Evolutionary conservation across 2,329 filamentous ascomycete genomes (phyloP).

Genomic region (Aspergillus jensenii): DNA sequence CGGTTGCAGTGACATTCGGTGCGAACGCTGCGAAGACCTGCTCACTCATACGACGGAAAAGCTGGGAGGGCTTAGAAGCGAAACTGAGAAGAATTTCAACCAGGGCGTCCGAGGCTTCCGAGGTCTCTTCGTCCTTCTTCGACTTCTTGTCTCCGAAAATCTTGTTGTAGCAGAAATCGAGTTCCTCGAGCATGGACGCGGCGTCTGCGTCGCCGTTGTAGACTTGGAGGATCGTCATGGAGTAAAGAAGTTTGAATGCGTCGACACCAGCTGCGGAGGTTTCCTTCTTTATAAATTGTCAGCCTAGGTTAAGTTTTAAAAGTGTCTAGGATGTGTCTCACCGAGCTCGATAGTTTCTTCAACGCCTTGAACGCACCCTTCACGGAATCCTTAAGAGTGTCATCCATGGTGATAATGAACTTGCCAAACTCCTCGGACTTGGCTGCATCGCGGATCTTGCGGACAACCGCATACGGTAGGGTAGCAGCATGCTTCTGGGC

Average conservation of each 20-base stretch:
- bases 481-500: slow-evolving; percentile 36
- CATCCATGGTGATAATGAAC: slow-evolving; percentile 51
- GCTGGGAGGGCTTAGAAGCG: slow-evolving; percentile 76
- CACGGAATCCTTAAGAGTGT: slow-evolving; percentile 43
- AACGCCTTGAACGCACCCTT: slow-evolving; percentile 44
- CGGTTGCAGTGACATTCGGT: slow-evolving; percentile 68
- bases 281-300: slow-evolving; percentile 49
- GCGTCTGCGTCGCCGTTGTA: slow-evolving; percentile 89
- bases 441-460: slow-evolving; percentile 40
- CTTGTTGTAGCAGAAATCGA: slow-evolving; percentile 72
- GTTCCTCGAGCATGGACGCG: slow-evolving; percentile 75
- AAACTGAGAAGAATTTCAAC: slow-evolving; percentile 91
- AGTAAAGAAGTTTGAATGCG: slow-evolving; percentile 77
- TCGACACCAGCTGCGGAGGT: slow-evolving; percentile 47
- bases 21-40: slow-evolving; percentile 86
- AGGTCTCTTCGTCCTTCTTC: slow-evolving; percentile 50
- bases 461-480: slow-evolving; percentile 42
- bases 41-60: slow-evolving; percentile 83
- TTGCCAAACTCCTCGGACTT: slow-evolving; percentile 38
- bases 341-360: slow-evolving; percentile 38
- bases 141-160: slow-evolving; percentile 54
- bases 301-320: slow-evolving; percentile 12
- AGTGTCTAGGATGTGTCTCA: slow-evolving; percentile 14
- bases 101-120: slow-evolving; percentile 64
- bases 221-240: slow-evolving; percentile 80